These are phyloP conservation scores for Entrophospora sp. DNA, from an alignment of 192 early-diverging fungal genomes.

Conservation along the genomic window DNA sequence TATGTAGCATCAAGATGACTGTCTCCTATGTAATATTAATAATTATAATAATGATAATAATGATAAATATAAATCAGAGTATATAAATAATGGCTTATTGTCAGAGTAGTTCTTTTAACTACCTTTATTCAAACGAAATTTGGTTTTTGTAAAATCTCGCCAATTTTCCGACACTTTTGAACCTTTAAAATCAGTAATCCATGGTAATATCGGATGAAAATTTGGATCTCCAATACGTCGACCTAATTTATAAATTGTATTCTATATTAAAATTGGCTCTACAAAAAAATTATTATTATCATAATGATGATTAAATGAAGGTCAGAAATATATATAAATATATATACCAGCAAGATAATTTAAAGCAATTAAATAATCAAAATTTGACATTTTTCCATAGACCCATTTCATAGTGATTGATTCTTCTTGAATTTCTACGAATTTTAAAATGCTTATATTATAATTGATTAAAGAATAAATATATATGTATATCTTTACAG, in stretches of 20 bases:
- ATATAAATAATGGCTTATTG: too few species aligned
- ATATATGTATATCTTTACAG: background rate
- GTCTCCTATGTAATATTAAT: constrained; percentile 31
- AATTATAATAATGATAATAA: background rate
- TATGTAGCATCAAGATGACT: constrained; percentile 63
- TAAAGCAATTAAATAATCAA: constrained; percentile 85
- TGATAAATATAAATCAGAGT: background rate
- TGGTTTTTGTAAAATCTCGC: constrained; percentile 56
- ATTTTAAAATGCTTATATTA: background rate
- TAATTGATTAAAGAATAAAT: background rate
- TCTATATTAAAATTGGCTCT: background rate
- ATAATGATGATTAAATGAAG: too few species aligned
- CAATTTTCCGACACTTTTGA: constrained; percentile 34
- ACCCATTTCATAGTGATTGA: constrained; percentile 60
- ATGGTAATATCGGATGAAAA: constrained; percentile 61
- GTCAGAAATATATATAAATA: background rate
- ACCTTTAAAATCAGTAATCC: constrained; percentile 62
- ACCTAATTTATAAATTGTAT: constrained; percentile 26
- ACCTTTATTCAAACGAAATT: constrained; percentile 59
- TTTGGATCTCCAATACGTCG: constrained; percentile 53
- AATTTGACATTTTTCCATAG: constrained; percentile 80
- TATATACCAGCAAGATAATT: constrained; percentile 72
- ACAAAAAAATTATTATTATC: background rate
- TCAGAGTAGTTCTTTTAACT: too few species aligned
- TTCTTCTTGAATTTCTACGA: constrained; percentile 36